phyloP scores from a whole-genome alignment of 176 grass and related monocot genomes.

The Ensete ventricosum region DNA sequence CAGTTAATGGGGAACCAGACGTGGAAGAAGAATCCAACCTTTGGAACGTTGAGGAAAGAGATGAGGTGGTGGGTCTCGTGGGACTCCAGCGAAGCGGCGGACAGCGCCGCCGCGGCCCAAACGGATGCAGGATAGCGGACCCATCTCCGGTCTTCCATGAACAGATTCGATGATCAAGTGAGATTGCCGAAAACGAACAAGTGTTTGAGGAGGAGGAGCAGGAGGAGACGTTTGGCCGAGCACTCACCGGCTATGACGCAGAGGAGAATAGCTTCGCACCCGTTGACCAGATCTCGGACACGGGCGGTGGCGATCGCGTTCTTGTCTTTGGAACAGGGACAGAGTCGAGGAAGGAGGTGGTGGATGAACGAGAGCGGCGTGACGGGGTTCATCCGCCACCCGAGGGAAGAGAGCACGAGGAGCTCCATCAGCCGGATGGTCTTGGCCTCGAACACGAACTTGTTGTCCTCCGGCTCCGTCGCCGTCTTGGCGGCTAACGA shows the following conservation, averaged over 20 bases:
- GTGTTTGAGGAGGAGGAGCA: not conserved
- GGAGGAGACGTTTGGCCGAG: not conserved
- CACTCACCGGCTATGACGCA: constrained; percentile 44
- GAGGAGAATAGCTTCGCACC: constrained; percentile 42
- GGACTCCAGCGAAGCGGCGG: not conserved
- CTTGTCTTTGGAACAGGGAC: not conserved
- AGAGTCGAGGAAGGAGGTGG: constrained; percentile 27
- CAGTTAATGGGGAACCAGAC: not conserved
- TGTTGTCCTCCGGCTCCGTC: not conserved
- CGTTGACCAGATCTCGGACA: constrained; percentile 9
- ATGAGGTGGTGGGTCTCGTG: constrained; percentile 25
- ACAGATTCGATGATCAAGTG: not conserved
- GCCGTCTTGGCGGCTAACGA: no score
- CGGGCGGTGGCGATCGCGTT: constrained; percentile 2
- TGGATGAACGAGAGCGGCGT: constrained; percentile 67
- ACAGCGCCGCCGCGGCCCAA: constrained; percentile 58
- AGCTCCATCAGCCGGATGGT: constrained; percentile 75
- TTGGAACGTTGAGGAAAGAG: constrained; percentile 39
- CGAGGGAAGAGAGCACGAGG: constrained; percentile 54
- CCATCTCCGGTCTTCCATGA: constrained; percentile 59
- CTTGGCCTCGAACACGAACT: constrained; percentile 51
- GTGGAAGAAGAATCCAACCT: constrained; percentile 27
- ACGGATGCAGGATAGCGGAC: constrained; percentile 47
- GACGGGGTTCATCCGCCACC: constrained; percentile 63
- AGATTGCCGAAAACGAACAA: not conserved